Conservation (phyloP, 208 protist genomes). For the Herpetomonas samuelpessoai region DNA sequence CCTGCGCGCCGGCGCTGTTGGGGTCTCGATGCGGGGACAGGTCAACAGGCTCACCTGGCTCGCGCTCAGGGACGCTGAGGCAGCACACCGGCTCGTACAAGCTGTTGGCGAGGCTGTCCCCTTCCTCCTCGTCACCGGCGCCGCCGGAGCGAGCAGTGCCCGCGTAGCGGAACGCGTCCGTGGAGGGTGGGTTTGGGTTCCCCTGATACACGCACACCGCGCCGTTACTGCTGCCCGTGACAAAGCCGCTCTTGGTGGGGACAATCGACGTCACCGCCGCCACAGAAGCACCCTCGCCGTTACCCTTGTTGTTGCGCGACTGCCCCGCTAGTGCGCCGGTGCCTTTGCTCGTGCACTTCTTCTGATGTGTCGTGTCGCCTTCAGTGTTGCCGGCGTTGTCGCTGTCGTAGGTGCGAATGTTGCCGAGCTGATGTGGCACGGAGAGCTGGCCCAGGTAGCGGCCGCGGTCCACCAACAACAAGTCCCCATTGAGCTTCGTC, state of each 20-base stretch:
- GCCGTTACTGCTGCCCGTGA: constrained; percentile 70
- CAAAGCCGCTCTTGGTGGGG: constrained; percentile 53
- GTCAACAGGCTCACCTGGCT: constrained; percentile 12
- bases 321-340: too few species aligned
- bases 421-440: constrained; percentile 17
- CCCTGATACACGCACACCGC: constrained; percentile 71
- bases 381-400: not conserved
- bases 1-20: not conserved
- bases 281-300: not conserved
- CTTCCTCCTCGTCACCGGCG: not conserved
- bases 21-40: not conserved
- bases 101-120: not conserved
- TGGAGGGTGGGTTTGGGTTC: not conserved
- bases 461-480: constrained; percentile 81
- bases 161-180: too few species aligned
- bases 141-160: too few species aligned
- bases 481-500: constrained; percentile 69
- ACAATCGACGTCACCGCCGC: constrained; percentile 43
- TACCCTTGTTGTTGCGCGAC: not conserved
- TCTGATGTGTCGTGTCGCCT: too few species aligned
- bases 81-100: constrained; percentile 9
- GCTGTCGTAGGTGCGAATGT: not conserved
- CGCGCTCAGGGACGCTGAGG: constrained; percentile 9
- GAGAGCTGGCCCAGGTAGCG: constrained; percentile 48
- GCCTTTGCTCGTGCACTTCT: too few species aligned